Base-by-base conservation (phyloP, 495 filamentous ascomycete species). In the Podospora bellae-mahoneyi region DNA sequence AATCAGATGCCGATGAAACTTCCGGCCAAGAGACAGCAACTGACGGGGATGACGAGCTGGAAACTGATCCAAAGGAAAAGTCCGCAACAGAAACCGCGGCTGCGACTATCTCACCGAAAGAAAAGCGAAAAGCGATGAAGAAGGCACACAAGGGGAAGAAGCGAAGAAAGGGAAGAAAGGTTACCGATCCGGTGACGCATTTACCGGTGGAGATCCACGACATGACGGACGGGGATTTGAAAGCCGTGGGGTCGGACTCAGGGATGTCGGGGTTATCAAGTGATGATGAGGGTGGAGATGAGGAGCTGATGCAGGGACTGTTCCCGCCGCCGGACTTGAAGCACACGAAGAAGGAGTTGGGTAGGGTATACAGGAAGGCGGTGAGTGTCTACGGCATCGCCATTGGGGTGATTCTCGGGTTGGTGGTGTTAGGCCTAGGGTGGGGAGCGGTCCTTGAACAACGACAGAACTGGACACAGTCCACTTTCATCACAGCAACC, bases 141-240 rank as follows among this genome's bases (percentile, higher is more conserved):
- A 78, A 84, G 48, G 19, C 83, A 66, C 7, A 19, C 19, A 44
- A 39, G 28, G 19, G 19, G 19, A 62, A 62, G 27, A 84, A 87
- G 66, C 80, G 84, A 39, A 80, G 84, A 53, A 82, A 81, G 34
- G 84, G 85, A 18, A 81, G 88, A 16, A 79, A 88, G 71, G 89
- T 91, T n/a, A 91, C 88, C 5, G 89, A 91, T 75, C 89, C 89
- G 0, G 85, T 91, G 16, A 91, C 89, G 0, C 89, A 91, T 74
- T 76, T 91, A 1, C 88, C 88, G 5, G 79, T 90, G 23, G 76
- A 74, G 20, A 86, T 90, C 53, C 88, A 90, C 71, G 89, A 91
- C 70, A 86, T 85, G 68, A 91, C 88, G 0, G 76, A 80, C 44
- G 82, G 85, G 58, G 85, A 89, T 64, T 76, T 91, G 30, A 78